Evolutionary conservation across 768 basidiomycete genomes (phyloP).

Genomic region (Tulasnella sp.): DNA sequence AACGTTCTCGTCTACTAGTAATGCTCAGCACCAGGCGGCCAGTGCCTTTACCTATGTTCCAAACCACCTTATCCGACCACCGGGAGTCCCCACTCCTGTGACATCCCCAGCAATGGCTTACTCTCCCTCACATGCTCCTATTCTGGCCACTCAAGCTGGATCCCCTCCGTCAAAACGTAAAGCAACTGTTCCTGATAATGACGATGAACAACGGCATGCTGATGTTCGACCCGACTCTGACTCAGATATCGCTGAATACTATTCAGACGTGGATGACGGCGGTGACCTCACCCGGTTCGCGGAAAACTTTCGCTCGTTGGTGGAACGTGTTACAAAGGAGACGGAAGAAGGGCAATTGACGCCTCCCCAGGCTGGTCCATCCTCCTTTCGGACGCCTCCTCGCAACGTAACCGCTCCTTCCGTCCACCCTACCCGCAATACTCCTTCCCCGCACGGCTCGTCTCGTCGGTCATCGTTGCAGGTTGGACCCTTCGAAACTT

Average conservation of each 20-base stretch:
- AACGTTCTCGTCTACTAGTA: constrained; percentile 1
- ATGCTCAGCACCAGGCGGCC: not conserved
- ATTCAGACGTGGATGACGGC: not conserved
- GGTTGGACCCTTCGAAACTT: not conserved
- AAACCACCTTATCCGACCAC: constrained; percentile 4
- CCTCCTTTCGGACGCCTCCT: not conserved
- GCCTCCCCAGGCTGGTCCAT: not conserved
- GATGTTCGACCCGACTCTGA: not conserved
- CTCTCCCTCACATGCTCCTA: not conserved
- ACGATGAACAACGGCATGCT: not conserved
- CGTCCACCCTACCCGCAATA: not conserved
- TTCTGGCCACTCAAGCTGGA: not conserved
- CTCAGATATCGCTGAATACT: not conserved
- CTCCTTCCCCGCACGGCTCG: not conserved
- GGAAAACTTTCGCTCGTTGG: not conserved
- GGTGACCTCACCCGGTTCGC: constrained; percentile 8
- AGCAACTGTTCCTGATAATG: not conserved
- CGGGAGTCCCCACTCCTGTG: not conserved
- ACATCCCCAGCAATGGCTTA: not conserved
- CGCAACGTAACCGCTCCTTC: not conserved
- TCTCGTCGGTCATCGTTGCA: not conserved
- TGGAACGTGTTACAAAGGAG: constrained; percentile 8
- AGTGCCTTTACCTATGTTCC: constrained; percentile 2
- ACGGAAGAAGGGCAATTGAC: constrained; percentile 5
- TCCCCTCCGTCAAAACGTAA: not conserved